A percentile compares a stretch with the other conserved stretches of the same genome.
phyloP scores from a whole-genome alignment of 2,329 filamentous ascomycete species.

The Arthrinium phaeospermum region DNA sequence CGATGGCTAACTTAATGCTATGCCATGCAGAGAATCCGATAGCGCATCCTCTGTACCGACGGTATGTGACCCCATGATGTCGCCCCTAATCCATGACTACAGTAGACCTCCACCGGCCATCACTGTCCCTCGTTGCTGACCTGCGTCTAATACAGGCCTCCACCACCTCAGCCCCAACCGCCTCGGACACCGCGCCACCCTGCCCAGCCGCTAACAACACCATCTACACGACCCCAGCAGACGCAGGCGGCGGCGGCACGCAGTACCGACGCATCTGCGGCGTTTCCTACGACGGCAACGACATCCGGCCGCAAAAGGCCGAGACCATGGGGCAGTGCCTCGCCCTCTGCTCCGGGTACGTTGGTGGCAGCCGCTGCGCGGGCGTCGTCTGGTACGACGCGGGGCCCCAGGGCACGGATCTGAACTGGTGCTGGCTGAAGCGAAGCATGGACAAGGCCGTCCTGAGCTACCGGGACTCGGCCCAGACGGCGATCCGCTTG shows the following conservation, averaged over 20 bases:
- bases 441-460: not conserved
- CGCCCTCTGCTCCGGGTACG: not conserved
- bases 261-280: slow-evolving; percentile 5
- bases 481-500: slow-evolving; percentile 1
- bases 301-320: not conserved
- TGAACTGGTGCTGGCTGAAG: slow-evolving; percentile 16
- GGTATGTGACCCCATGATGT: not conserved
- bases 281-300: not conserved
- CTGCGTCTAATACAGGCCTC: not conserved
- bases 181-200: not conserved
- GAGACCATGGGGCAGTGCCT: not conserved
- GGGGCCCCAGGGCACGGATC: slow-evolving; percentile 3
- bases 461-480: not conserved
- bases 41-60: not conserved
- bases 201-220: slow-evolving; percentile 8
- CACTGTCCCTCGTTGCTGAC: not conserved
- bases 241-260: not conserved
- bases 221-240: not conserved
- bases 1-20: not conserved
- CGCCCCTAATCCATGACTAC: not conserved
- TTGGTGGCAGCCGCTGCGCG: not conserved
- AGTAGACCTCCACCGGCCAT: no score
- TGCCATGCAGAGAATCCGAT: not conserved
- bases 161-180: not conserved
- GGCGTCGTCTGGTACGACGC: slow-evolving; percentile 9